Evolutionary conservation across 257 asterid species (phyloP).

Genomic region (Ilex asprella): DNA sequence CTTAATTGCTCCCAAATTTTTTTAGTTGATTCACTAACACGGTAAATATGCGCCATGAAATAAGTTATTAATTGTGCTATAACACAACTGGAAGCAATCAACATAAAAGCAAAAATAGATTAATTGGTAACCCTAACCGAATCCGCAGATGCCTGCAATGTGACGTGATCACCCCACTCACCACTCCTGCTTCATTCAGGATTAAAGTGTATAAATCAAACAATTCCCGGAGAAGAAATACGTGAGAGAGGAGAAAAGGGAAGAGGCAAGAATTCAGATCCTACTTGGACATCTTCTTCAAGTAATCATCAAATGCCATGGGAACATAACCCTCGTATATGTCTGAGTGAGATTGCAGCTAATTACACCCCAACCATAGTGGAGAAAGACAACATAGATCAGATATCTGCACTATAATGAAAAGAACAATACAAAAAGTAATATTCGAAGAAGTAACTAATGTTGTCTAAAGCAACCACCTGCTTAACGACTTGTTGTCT

Average conservation of each 20-base stretch:
- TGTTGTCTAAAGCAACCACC: conserved; percentile 34
- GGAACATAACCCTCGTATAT: conserved; percentile 92
- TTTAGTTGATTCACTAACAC: no score
- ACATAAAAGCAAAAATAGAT: background rate
- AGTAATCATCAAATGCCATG: conserved; percentile 77
- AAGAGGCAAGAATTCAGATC: conserved; percentile 14
- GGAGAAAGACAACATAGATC: conserved; percentile 14
- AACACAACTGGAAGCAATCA: background rate
- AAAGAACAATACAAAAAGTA: background rate
- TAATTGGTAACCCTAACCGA: conserved; percentile 38
- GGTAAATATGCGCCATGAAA: no score
- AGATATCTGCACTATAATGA: conserved; percentile 4
- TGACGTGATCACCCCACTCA: conserved; percentile 99
- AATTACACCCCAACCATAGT: conserved; percentile 27
- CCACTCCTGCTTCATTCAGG: conserved; percentile 47
- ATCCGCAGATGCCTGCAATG: conserved; percentile 98
- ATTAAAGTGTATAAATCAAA: conserved; percentile 12
- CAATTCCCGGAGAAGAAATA: background rate
- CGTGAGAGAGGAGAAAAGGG: background rate
- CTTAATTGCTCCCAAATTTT: no score
- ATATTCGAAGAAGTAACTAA: conserved; percentile 1
- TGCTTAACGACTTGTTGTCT: conserved; percentile 81
- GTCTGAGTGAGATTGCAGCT: conserved; percentile 82
- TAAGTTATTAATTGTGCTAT: no score
- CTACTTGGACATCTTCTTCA: conserved; percentile 73